Conservation (phyloP, 2,329 filamentous ascomycete species). For the Diaporthe longicolla region DNA sequence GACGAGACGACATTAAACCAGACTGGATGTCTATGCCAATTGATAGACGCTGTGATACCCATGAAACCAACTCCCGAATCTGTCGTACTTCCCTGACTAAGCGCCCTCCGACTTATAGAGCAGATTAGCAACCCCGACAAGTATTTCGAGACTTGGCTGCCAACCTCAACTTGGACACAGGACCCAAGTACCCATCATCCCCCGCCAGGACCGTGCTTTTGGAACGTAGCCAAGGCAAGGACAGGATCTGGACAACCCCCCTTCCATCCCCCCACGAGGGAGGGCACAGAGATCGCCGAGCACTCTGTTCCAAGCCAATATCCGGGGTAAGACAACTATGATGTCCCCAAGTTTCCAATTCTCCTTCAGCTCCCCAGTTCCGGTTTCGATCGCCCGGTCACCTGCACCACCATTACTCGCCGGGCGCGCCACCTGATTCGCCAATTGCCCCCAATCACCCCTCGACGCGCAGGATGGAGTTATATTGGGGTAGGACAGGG, state of each 20-base stretch:
- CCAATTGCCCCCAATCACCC: neutral
- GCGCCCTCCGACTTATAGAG: neutral
- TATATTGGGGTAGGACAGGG: slow-evolving; percentile 2
- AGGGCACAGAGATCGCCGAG: slow-evolving; percentile 41
- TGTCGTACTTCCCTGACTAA: slow-evolving; percentile 27
- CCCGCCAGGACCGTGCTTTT: neutral
- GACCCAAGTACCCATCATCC: neutral
- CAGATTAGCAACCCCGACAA: neutral
- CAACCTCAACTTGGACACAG: neutral
- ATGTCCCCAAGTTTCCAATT: slow-evolving; percentile 17
- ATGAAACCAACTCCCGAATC: neutral
- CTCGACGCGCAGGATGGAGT: neutral
- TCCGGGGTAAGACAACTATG: slow-evolving; percentile 41
- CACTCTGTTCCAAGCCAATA: slow-evolving; percentile 39
- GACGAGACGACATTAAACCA: neutral
- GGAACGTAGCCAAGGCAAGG: slow-evolving; percentile 27
- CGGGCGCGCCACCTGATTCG: slow-evolving; percentile 6
- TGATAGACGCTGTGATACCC: slow-evolving; percentile 4
- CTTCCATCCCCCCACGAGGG: neutral
- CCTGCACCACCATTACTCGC: slow-evolving; percentile 33
- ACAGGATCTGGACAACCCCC: slow-evolving; percentile 28
- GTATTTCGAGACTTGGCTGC: slow-evolving; percentile 19
- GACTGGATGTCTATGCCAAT: neutral
- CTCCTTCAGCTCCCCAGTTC: slow-evolving; percentile 19
- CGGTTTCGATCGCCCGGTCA: slow-evolving; percentile 34